Evolutionary conservation across 2,329 filamentous ascomycete species (phyloP), one percentile per base, ranked within the genome.

Genomic region (Fusarium bactridioides): DNA sequence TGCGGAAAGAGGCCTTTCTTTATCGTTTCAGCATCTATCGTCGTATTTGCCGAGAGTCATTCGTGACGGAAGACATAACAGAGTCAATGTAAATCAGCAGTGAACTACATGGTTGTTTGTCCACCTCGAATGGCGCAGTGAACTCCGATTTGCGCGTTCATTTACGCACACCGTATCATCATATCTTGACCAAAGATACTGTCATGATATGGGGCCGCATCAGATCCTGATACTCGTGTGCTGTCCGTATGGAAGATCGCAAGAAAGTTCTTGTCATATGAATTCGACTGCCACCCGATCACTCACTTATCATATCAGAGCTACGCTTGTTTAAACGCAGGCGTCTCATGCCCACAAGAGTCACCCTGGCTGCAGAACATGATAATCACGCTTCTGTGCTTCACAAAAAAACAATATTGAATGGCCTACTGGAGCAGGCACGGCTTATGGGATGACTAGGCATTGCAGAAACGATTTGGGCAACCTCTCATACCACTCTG

Each of bases 191-290:
- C 51, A 68, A 18, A 55, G 23, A 33, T 48, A 33, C n/a, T 25
- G 21, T 33, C 25, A 25, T 37, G 43, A 31, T 48, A 54, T 38
- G 41, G 47, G 45, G 41, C 44, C 18, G 45, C 43, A 63, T 66
- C 61, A 37, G 68, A 57, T 59, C 53, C 56, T 61, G 61, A 56
- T 54, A 57, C 59, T 60, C 43, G 33, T 56, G 59, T 63, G 44
- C 40, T 29, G 47, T 58, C 48, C 25, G 47, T 47, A 47, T 62
- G 55, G 59, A 67, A 53, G 41, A 61, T 59, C 38, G 57, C 59
- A 62, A 75, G 72, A 72, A 51, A 70, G 70, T 67, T 74, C 64
- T 75, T 65, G 72, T 43, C 61, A 54, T 43, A 33, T 61, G 43
- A 27, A 37, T 51, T 64, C 47, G 37, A 50, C 57, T 50, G 51